phyloP scores from a whole-genome alignment of 2,329 filamentous ascomycete genomes.

The Neonectria sp. region DNA sequence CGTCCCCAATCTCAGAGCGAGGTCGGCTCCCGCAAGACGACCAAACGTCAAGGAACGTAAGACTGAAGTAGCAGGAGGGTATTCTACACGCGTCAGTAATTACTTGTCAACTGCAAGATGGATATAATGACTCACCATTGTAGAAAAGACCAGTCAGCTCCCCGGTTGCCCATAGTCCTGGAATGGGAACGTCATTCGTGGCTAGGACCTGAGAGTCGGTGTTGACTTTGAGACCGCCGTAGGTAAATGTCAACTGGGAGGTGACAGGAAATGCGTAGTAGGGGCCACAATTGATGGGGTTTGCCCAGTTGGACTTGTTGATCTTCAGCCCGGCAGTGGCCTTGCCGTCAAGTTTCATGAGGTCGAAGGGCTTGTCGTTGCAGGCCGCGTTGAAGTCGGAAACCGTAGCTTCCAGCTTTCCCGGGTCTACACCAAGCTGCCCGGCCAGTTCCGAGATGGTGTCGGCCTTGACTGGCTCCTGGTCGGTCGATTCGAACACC shows the following conservation, averaged over 20 bases:
- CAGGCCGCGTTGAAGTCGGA: too few species aligned
- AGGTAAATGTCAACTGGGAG: slow-evolving; percentile 5
- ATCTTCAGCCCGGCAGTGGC: slow-evolving; percentile 1
- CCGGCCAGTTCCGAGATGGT: too few species aligned
- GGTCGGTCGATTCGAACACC: too few species aligned
- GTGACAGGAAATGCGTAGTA: slow-evolving; percentile 10
- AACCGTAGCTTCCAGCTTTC: too few species aligned
- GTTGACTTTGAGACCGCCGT: slow-evolving; percentile 10
- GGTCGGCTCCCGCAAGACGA: neutral
- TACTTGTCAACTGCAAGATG: too few species aligned
- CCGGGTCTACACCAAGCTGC: too few species aligned
- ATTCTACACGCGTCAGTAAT: neutral
- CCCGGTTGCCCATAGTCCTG: slow-evolving; percentile 6
- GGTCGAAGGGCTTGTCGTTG: too few species aligned
- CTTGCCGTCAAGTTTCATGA: too few species aligned
- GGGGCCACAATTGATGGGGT: slow-evolving; percentile 4
- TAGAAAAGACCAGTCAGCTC: neutral
- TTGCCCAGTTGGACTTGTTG: slow-evolving; percentile 13
- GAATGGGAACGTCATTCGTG: slow-evolving; percentile 4
- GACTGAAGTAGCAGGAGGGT: slow-evolving; percentile 8
- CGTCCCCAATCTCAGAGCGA: too few species aligned
- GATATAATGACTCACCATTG: neutral
- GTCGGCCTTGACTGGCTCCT: too few species aligned
- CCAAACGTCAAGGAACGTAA: slow-evolving; percentile 12
- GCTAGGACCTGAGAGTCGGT: slow-evolving; percentile 9